These are phyloP conservation scores for Skeletonema menzelii DNA, from an alignment of 108 stramenopile genomes.

Conservation along the genomic window DNA sequence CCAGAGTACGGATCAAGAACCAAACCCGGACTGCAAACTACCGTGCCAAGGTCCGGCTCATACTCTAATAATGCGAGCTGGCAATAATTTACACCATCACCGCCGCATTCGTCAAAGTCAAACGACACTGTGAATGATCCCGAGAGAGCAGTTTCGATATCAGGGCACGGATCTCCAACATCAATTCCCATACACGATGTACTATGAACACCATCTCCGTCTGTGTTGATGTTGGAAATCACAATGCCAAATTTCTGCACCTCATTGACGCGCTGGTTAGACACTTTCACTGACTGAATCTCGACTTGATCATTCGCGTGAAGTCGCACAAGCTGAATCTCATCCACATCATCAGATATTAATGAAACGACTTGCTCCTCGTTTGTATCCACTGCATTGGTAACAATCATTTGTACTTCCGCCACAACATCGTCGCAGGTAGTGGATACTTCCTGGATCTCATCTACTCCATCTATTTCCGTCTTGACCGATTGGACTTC, in stretches of 20 bases:
- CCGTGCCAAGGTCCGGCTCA: conserved; percentile 28
- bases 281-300: conserved; percentile 64
- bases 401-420: conserved; percentile 84
- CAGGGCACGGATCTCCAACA: conserved; percentile 52
- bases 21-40: conserved; percentile 52
- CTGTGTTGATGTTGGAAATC: conserved; percentile 54
- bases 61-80: conserved; percentile 51
- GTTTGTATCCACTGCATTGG: conserved; percentile 70
- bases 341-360: conserved; percentile 67
- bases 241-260: conserved; percentile 64
- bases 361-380: conserved; percentile 74
- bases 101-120: conserved; percentile 63
- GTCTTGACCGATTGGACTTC: conserved; percentile 77
- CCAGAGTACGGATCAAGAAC: conserved; percentile 40
- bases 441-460: conserved; percentile 80
- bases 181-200: conserved; percentile 43
- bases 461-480: conserved; percentile 74
- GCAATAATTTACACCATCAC: conserved; percentile 52
- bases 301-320: conserved; percentile 57
- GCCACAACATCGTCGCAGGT: conserved; percentile 73
- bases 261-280: conserved; percentile 61
- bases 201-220: conserved; percentile 38
- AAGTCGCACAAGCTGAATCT: conserved; percentile 69
- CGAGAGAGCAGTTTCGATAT: conserved; percentile 50
- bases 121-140: conserved; percentile 66